These are phyloP conservation scores for Cyphellophora attinorum DNA, from an alignment of 2,329 filamentous ascomycete species.

Conservation along the genomic window DNA sequence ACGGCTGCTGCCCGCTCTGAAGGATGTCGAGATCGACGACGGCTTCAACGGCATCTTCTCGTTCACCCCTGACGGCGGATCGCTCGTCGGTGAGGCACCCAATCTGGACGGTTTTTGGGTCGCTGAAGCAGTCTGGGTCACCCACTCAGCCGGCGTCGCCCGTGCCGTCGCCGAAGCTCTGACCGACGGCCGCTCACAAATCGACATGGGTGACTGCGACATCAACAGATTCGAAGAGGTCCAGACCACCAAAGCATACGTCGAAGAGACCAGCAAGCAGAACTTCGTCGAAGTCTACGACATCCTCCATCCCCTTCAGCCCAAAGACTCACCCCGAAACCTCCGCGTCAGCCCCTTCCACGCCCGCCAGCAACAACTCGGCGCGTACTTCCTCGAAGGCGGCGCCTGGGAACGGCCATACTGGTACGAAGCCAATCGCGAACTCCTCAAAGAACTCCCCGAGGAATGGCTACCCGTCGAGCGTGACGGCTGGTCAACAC, in stretches of 20 bases:
- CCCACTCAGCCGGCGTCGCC: constrained; percentile 55
- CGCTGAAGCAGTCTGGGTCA: constrained; percentile 59
- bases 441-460: constrained; percentile 43
- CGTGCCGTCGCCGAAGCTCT: constrained; percentile 50
- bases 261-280: constrained; percentile 49
- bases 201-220: constrained; percentile 52
- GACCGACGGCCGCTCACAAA: constrained; percentile 44
- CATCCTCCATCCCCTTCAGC: constrained; percentile 52
- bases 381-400: constrained; percentile 48
- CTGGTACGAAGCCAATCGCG: constrained; percentile 51
- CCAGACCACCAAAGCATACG: constrained; percentile 46
- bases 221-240: constrained; percentile 53
- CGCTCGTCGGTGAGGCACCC: constrained; percentile 49
- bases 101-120: constrained; percentile 53
- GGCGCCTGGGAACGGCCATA: constrained; percentile 53
- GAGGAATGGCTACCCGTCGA: constrained; percentile 44
- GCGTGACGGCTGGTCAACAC: constrained; percentile 50
- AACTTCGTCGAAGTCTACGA: constrained; percentile 59
- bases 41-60: constrained; percentile 60
- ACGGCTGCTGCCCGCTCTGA: constrained; percentile 44
- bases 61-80: constrained; percentile 55
- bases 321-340: constrained; percentile 47
- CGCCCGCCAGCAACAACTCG: constrained; percentile 41
- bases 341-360: constrained; percentile 52
- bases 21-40: constrained; percentile 40